Evolutionary conservation across 108 stramenopile species (phyloP), one percentile per base, ranked within the genome.

Genomic region (Nitzschia sp.): DNA sequence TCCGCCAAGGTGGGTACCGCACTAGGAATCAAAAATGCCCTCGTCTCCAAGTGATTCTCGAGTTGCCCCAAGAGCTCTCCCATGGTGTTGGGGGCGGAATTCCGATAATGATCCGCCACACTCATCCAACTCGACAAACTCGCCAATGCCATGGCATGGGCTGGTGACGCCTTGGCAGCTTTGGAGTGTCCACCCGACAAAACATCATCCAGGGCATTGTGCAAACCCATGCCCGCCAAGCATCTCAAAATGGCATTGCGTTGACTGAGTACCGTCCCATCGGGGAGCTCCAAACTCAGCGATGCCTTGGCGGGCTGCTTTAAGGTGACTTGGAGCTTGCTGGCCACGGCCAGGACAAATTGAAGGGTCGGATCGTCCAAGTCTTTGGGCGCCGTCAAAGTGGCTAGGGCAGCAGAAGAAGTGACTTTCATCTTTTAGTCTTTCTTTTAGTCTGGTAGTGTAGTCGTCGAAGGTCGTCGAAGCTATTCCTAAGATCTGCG

Each of bases 81-180:
- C 19, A 67, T 17, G 8, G 29, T 8, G 25, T 28, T 63, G 6
- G 27, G 70, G 35, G 48, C 56, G 11, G 33, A 53, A 27, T 48
- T 32, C 15, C 80, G 75, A 15, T 85, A 55, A 11, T 79, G 73
- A 38, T 79, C 79, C 1, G 89, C 92, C 17, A 91, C 75, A 35
- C 81, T 81, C 90, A 91, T 89, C 89, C 90, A 94, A 46, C 76
- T 80, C 31, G 84, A 75, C 26, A 91, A 73, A n/a, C 76, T 77
- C 6, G 89, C 86, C 71, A 90, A 54, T 23, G 85, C 87, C 55
- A 86, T 54, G 38, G 83, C 78, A 35, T 62, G 59, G 24, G 53
- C 26, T 3, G 85, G 79, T n/a, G 85, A 86, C 18, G 78, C 73
- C 24, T 33, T 46, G 18, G 78, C 60, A 2, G 75, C 60, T 24